Base-by-base conservation (phyloP, 768 basidiomycete genomes). In the Lentinula guzmanii region DNA sequence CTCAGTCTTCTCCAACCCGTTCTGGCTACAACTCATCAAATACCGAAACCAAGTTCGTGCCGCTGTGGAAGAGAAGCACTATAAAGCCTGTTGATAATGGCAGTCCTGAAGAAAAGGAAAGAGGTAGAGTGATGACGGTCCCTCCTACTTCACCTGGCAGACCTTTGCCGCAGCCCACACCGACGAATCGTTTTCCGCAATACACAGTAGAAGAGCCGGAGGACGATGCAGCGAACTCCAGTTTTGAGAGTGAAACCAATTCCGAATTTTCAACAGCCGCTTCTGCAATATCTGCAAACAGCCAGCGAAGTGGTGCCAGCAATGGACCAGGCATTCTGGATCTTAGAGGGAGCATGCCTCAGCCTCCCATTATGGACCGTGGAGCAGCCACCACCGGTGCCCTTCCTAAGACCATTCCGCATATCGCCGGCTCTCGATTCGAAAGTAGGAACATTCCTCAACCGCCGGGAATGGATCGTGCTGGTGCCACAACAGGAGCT, bases 151-250 rank as follows among this genome's bases (percentile, higher is more conserved):
- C 56, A 10, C 42, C 56, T 15, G 37, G 42, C 11, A 33, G 56
- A n/a, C 41, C 56, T n/a, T 43, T 43, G 13, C 56, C 56, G 2
- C 42, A 45, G 13, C 42, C 43, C 16, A 33, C 56, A 16, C 18
- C 53, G 7, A 9, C 53, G 35, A 45, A n/a, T 43, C n/a, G 56
- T 58, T 43, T 43, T 16, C 33, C 56, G 18, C 41, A 31, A 5
- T 54, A 54, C 21, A 46, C 42, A 33, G 56, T 43, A 5, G 56
- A 58, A 58, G 56, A 58, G 45, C 56, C 41, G 5, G 56, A 58
- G 4, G 42, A 46, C 18, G 21, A 33, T 58, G 41, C 24, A 34
- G 56, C 41, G 7, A 58, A 43, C 31, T 43, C 41, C 9, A 43
- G 56, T 45, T 5, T 43, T n/a, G 53, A 41, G 15, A 54, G 53